These are phyloP conservation scores for Verticillium isaacii DNA, from an alignment of 2,329 filamentous ascomycete genomes.

Conservation along the genomic window DNA sequence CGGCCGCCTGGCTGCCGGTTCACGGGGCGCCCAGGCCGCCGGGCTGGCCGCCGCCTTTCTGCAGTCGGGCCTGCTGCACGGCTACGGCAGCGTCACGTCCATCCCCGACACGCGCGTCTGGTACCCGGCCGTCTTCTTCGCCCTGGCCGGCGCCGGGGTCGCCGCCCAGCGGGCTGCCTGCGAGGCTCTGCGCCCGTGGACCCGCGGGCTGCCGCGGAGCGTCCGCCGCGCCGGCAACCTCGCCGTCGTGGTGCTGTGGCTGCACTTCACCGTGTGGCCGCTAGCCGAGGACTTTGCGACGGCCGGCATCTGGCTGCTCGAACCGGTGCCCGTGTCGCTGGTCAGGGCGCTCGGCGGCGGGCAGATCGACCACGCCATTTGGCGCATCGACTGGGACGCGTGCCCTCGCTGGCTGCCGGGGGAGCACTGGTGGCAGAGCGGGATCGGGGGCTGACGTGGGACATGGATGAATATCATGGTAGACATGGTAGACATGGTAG, in stretches of 20 bases:
- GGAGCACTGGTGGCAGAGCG: slow-evolving; percentile 55
- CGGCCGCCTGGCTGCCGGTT: slow-evolving; percentile 31
- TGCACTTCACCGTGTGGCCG: slow-evolving; percentile 58
- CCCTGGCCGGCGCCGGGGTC: slow-evolving; percentile 63
- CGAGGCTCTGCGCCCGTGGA: slow-evolving; percentile 23
- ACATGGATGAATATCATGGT: too few relatives aligned
- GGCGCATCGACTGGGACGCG: slow-evolving; percentile 57
- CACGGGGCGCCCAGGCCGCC: slow-evolving; percentile 24
- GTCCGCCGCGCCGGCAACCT: slow-evolving; percentile 54
- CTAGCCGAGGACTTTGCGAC: slow-evolving; percentile 74
- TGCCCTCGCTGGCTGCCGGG: slow-evolving; percentile 54
- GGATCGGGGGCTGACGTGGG: slow-evolving; percentile 18
- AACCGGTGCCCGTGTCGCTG: slow-evolving; percentile 73
- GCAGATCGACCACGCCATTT: slow-evolving; percentile 55
- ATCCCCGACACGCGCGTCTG: slow-evolving; percentile 49
- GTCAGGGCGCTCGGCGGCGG: slow-evolving; percentile 65
- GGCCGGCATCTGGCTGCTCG: slow-evolving; percentile 72
- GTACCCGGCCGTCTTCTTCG: slow-evolving; percentile 63
- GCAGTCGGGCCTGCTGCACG: slow-evolving; percentile 66
- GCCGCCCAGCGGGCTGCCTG: slow-evolving; percentile 47
- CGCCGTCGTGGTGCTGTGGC: slow-evolving; percentile 58
- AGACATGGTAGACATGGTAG: too few relatives aligned
- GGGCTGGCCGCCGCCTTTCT: slow-evolving; percentile 52
- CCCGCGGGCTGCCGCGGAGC: slow-evolving; percentile 35
- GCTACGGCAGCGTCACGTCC: slow-evolving; percentile 62